phyloP scores from a whole-genome alignment of 1,284 basidiomycete species.

The Malassezia slooffiae region DNA sequence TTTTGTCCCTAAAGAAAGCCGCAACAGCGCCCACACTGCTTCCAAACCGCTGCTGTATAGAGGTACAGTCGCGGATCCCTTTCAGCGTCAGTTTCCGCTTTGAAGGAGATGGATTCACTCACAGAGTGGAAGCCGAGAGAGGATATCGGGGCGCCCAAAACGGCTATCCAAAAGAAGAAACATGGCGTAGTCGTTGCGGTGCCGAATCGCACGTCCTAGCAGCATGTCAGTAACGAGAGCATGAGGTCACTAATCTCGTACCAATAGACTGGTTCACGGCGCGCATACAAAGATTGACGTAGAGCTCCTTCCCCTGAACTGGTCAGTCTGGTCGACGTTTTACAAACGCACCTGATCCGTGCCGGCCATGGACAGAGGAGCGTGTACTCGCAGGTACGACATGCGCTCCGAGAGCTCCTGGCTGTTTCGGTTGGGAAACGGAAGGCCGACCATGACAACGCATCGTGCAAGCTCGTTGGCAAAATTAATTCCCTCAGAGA shows the following conservation, averaged over 20 bases:
- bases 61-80: constrained; percentile 61
- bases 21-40: constrained; percentile 59
- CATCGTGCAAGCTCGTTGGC: constrained; percentile 68
- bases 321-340: no score
- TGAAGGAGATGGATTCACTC: neutral
- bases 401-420: constrained; percentile 82
- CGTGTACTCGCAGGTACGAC: constrained; percentile 47
- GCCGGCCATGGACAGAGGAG: neutral
- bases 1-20: constrained; percentile 23
- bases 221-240: no score
- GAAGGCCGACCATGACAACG: constrained; percentile 75
- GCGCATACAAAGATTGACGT: constrained; percentile 63
- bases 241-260: constrained; percentile 24
- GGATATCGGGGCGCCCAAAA: constrained; percentile 31
- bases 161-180: constrained; percentile 39
- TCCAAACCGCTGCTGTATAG: constrained; percentile 61
- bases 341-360: neutral
- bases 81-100: no score
- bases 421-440: constrained; percentile 83
- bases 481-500: constrained; percentile 95
- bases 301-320: constrained; percentile 35
- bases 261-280: constrained; percentile 95
- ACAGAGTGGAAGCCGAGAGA: constrained; percentile 27
- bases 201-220: constrained; percentile 38
- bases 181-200: constrained; percentile 37